Evolutionary conservation across 345 rosid genomes (phyloP).

Genomic region (Lenwebbia sp.): DNA sequence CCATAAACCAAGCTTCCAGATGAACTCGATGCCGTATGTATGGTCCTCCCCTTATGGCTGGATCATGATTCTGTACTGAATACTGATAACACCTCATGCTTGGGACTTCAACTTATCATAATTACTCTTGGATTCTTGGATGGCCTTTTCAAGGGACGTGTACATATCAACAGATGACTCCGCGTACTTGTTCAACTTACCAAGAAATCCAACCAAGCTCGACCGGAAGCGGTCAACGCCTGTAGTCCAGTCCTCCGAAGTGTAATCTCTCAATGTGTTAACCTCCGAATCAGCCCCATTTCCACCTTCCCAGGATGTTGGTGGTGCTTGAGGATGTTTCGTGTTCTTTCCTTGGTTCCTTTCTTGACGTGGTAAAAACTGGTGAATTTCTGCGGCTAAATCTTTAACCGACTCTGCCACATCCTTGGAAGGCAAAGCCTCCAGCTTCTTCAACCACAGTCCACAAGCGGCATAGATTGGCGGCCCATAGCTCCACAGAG

Average conservation of each 20-base stretch:
- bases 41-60: not conserved
- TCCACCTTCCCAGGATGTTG: constrained; percentile 19
- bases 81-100: not conserved
- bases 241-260: constrained; percentile 32
- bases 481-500: constrained; percentile 35
- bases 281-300: constrained; percentile 23
- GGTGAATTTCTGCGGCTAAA: constrained; percentile 52
- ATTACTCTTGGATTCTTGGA: constrained; percentile 36
- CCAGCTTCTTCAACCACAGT: constrained; percentile 52
- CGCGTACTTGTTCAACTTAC: constrained; percentile 45
- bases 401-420: constrained; percentile 45
- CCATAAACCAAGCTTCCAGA: not conserved
- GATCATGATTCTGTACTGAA: not conserved
- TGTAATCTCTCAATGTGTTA: constrained; percentile 33
- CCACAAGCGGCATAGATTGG: constrained; percentile 67
- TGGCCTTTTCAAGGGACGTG: constrained; percentile 27
- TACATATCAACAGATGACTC: constrained; percentile 47
- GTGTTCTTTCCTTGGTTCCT: constrained; percentile 50
- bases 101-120: constrained; percentile 18
- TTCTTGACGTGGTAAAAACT: constrained; percentile 66
- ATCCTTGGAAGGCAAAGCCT: constrained; percentile 30
- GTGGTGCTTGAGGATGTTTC: not conserved
- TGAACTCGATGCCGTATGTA: not conserved
- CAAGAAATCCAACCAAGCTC: constrained; percentile 58
- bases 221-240: constrained; percentile 50